These are phyloP conservation scores for Fonsecaea erecta DNA, from an alignment of 2,329 filamentous ascomycete genomes.

Conservation along the genomic window DNA sequence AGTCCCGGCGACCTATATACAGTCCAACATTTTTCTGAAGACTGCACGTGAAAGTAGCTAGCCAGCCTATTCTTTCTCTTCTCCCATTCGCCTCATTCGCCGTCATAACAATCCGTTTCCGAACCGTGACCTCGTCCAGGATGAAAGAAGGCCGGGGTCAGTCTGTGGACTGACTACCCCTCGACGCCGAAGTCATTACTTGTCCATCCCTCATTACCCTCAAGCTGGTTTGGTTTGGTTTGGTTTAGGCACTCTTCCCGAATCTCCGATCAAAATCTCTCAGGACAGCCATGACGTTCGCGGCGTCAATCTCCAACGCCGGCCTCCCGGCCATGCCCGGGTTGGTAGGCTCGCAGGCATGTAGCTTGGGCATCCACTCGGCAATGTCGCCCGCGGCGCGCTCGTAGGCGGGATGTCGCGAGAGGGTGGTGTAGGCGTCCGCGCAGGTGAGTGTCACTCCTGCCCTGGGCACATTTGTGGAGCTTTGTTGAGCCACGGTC, in stretches of 20 bases:
- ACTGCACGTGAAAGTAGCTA: no score
- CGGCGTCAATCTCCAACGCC: constrained; percentile 78
- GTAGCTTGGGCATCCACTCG: constrained; percentile 76
- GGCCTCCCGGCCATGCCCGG: constrained; percentile 47
- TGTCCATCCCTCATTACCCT: not conserved
- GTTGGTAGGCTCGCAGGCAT: constrained; percentile 54
- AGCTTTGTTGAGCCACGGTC: constrained; percentile 38
- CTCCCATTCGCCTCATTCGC: no score
- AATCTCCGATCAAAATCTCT: constrained; percentile 81
- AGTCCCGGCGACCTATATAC: no score
- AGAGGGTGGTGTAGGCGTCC: constrained; percentile 77
- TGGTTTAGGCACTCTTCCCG: constrained; percentile 46
- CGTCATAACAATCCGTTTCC: no score
- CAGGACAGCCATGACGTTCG: constrained; percentile 83
- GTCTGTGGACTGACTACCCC: not conserved
- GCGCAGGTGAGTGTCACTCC: constrained; percentile 71
- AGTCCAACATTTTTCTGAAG: no score
- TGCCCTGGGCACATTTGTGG: constrained; percentile 43
- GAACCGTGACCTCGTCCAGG: no score
- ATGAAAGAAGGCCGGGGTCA: not conserved
- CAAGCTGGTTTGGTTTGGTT: not conserved
- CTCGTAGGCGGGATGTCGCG: constrained; percentile 76
- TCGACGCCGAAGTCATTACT: not conserved
- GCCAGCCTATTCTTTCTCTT: no score
- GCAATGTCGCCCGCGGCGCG: constrained; percentile 73